Base-by-base conservation (phyloP, 768 basidiomycete species). In the Agrocybe chaxingu region DNA sequence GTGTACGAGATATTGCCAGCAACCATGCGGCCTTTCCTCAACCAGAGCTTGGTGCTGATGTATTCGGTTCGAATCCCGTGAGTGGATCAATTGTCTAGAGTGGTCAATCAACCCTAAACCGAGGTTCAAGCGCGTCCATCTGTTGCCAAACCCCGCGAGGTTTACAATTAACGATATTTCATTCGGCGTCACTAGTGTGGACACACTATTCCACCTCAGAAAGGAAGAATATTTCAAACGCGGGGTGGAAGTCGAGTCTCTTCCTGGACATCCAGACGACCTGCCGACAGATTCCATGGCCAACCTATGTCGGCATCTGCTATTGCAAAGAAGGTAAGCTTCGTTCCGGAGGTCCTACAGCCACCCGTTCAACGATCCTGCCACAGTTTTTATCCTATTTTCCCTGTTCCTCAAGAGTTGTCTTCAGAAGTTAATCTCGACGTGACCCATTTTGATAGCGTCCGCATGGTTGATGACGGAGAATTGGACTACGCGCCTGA, bases 371-470 rank as follows among this genome's bases (percentile, higher is more conserved):
- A 24, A 24, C 5, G 24, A 24, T 24, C 1, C 34, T 13, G 9
- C 12, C 16, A 13, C 62, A 98, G 93, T 60, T 97, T 97, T 71
- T 99, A 98, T 64, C 97, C 97, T 0, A 68, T 97, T 36, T 98
- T 98, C 67, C 97, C 97, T 7, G 79, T 84, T 1, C 92, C 97
- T 0, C 63, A 76, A 9, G 87, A 89, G 5, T 67, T 87, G 12
- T 73, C 85, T 1, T 74, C 80, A 34, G 92, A 96, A 61, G 82
- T 98, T 50, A 95, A 97, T 62, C 77, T 99, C 36, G 94, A 97
- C 61, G 76, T 97, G 11, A 84, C 88, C 13, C 96, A 98, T 69
- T 79, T 78, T 24, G 69, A 72, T 19, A 67, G 62, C 3, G 65
- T 76, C 30, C 69, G 63, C 16, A 64, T 81, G 32, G 67, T 63